Percentiles rank a stretch among this genome's conserved stretches.
Conservation (phyloP, 2,329 filamentous ascomycete genomes). For the Tolypocladium paradoxum region DNA sequence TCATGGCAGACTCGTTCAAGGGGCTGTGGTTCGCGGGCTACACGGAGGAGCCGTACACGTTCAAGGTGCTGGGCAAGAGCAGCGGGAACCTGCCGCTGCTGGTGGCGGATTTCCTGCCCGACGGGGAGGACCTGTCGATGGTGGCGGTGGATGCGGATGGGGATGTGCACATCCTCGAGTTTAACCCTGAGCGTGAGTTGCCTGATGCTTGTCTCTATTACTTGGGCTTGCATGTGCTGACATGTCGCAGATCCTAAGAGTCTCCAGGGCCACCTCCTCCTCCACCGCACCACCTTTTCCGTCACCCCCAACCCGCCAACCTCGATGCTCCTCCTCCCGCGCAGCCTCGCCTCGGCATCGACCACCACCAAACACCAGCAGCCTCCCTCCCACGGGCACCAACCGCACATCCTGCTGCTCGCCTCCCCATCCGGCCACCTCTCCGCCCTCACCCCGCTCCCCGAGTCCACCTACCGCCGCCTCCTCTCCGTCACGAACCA, state of each 20-base stretch:
- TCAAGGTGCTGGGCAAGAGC: slow-evolving; percentile 87
- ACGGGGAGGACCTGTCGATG: slow-evolving; percentile 72
- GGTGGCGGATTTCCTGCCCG: slow-evolving; percentile 78
- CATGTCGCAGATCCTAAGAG: slow-evolving; percentile 69
- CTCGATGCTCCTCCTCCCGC: slow-evolving; percentile 64
- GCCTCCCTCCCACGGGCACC: background rate
- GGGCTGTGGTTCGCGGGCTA: slow-evolving; percentile 95
- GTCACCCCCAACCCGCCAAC: slow-evolving; percentile 69
- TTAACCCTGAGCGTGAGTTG: slow-evolving; percentile 77
- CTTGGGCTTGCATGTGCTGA: background rate
- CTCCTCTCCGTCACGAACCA: slow-evolving; percentile 74
- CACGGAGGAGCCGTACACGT: slow-evolving; percentile 91
- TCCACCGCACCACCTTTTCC: slow-evolving; percentile 82
- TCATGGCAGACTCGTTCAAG: slow-evolving; percentile 85
- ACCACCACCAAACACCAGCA: slow-evolving; percentile 8
- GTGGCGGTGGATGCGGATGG: slow-evolving; percentile 75
- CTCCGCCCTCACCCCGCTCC: slow-evolving; percentile 64
- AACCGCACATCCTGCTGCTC: slow-evolving; percentile 47
- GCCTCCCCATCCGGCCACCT: slow-evolving; percentile 68
- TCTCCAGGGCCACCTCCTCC: slow-evolving; percentile 73
- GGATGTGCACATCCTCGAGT: slow-evolving; percentile 82
- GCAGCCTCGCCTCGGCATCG: slow-evolving; percentile 38
- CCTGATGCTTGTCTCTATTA: background rate
- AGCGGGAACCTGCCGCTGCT: slow-evolving; percentile 67
- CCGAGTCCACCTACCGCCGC: slow-evolving; percentile 73